Conservation (phyloP, 2,329 filamentous ascomycete genomes). For the Ophiostoma quercus region DNA sequence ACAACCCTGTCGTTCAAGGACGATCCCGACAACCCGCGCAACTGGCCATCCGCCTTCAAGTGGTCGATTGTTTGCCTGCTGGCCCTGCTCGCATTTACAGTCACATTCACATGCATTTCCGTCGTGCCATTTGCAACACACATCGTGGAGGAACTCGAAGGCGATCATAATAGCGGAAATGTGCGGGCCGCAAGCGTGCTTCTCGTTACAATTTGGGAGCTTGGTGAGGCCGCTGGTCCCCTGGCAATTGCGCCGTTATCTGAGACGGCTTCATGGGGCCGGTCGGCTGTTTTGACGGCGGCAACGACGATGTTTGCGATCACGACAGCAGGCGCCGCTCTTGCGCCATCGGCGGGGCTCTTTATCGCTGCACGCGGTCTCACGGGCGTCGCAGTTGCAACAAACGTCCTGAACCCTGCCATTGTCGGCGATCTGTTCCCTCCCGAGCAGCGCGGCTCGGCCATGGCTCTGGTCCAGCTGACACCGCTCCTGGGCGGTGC, state of each 20-base stretch:
- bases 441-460: conserved; percentile 49
- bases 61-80: conserved; percentile 50
- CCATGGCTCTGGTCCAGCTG: conserved; percentile 39
- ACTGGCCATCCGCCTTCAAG: conserved; percentile 50
- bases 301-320: conserved; percentile 49
- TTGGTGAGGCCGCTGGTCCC: conserved; percentile 59
- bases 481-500: conserved; percentile 35
- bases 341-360: conserved; percentile 47
- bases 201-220: conserved; percentile 54
- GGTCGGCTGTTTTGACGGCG: conserved; percentile 49
- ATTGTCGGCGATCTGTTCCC: conserved; percentile 61
- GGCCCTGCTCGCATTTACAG: conserved; percentile 51
- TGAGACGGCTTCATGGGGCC: conserved; percentile 50
- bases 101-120: conserved; percentile 56
- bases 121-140: conserved; percentile 49
- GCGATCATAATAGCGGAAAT: conserved; percentile 34
- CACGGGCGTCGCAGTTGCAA: conserved; percentile 57
- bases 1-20: conserved; percentile 5
- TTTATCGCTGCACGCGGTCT: conserved; percentile 64
- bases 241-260: conserved; percentile 58
- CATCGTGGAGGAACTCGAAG: conserved; percentile 46
- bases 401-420: conserved; percentile 58
- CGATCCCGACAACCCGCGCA: conserved; percentile 48
- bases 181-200: conserved; percentile 46
- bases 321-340: conserved; percentile 41